Conservation (phyloP, 78 protist genomes). For the Dictyostelium capitatum region DNA sequence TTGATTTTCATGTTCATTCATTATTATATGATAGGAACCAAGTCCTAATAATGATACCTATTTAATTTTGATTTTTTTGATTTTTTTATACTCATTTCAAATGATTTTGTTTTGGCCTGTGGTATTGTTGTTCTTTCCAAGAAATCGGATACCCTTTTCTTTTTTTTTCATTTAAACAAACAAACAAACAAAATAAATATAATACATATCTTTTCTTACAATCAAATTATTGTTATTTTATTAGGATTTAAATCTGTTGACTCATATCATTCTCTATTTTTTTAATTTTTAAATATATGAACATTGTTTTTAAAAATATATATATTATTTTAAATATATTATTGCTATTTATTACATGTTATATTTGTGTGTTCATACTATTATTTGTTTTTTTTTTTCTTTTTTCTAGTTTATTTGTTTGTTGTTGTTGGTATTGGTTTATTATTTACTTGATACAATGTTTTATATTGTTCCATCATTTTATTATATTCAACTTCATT, state of each 20-base stretch:
- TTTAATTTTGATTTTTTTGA: conserved; percentile 29
- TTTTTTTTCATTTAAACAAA: too few relatives aligned
- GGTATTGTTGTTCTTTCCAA: conserved; percentile 2
- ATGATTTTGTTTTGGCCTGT: conserved; percentile 3
- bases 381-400: neutral
- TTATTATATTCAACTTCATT: neutral
- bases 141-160: conserved; percentile 33
- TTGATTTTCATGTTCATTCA: neutral
- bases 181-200: too few relatives aligned
- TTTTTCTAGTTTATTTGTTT: neutral
- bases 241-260: too few relatives aligned
- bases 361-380: neutral
- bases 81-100: conserved; percentile 24
- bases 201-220: too few relatives aligned
- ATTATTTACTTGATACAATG: neutral
- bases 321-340: too few relatives aligned
- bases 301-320: neutral
- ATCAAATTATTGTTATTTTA: too few relatives aligned
- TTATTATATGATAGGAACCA: conserved; percentile 35
- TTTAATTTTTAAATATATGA: too few relatives aligned
- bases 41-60: conserved; percentile 38
- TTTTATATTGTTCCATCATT: neutral
- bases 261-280: too few relatives aligned
- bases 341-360: neutral
- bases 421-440: neutral